A percentile compares a stretch with the other conserved stretches of the same genome.
Conservation (phyloP, 2,329 filamentous ascomycete species). For the Claviceps purpurea region DNA sequence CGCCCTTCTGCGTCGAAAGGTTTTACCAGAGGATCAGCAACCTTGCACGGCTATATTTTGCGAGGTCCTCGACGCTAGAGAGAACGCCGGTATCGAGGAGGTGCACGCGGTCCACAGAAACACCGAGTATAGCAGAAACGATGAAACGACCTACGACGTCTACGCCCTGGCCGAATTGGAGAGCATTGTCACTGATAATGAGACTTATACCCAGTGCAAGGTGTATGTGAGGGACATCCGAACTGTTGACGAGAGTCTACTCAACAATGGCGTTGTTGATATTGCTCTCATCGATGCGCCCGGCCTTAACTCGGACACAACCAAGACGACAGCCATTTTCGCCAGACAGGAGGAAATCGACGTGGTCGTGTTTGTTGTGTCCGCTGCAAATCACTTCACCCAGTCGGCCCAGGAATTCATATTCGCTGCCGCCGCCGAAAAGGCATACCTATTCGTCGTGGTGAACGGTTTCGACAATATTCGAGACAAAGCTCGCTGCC, state of each 20-base stretch:
- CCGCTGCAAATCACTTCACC: conserved; percentile 94
- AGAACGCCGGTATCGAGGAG: conserved; percentile 85
- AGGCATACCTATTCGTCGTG: conserved; percentile 97
- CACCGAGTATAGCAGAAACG: conserved; percentile 66
- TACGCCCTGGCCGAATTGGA: conserved; percentile 69
- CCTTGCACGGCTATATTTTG: conserved; percentile 98
- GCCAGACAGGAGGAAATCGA: conserved; percentile 97
- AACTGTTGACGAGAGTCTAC: conserved; percentile 77
- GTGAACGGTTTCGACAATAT: conserved; percentile 97
- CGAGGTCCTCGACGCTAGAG: conserved; percentile 82
- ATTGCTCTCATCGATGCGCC: conserved; percentile 96
- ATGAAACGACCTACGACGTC: conserved; percentile 89
- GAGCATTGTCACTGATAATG: conserved; percentile 78
- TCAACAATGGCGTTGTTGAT: conserved; percentile 96
- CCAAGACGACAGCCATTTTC: conserved; percentile 95
- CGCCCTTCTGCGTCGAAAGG: conserved; percentile 80
- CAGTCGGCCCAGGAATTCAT: conserved; percentile 97
- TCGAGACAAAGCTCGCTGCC: conserved; percentile 76
- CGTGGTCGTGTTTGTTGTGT: conserved; percentile 96
- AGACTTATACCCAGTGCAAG: conserved; percentile 87
- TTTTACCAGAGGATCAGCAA: conserved; percentile 92
- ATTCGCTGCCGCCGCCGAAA: conserved; percentile 85
- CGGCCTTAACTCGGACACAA: conserved; percentile 86
- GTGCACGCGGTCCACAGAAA: conserved; percentile 89
- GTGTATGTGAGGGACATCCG: conserved; percentile 88